Base-by-base conservation (phyloP, 169 alveolate genomes). In the Cryptosporidium parvum region DNA sequence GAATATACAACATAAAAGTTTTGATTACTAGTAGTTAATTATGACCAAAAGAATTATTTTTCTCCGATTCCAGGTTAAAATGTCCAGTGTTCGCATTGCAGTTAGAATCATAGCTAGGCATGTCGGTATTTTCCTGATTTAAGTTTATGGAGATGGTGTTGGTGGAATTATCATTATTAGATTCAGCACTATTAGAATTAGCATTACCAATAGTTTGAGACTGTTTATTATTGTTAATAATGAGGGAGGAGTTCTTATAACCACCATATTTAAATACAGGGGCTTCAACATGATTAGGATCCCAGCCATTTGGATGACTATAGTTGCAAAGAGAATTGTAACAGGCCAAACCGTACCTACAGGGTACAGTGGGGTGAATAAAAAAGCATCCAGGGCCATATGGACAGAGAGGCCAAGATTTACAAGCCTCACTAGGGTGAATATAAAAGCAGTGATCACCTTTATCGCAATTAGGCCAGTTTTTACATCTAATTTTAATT, bases 301-400 rank as follows among this genome's bases (percentile, higher is more conserved):
- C 89, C 89, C 89, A 80, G 7, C 89, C 89, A 39, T n/a, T 42
- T 14, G 89, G 89, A 33, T 80, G 89, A 39, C 53, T 42, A 23
- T 80, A 80, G 56, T 80, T 80, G 51, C 89, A 80, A 12, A 62
- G 45, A 59, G 80, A 14, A 39, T 80, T 80, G 68, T 80, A 80
- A 29, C 89, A 80, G 23, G 80, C 75, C 23, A 80, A 26, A 3
- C 89, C 89, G 44, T 37, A 80, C 44, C 89, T 80, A 62, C 89
- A 80, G 6, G 89, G 89, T 10, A 80, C 89, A 61, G 80, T 29
- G 31, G 89, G 89, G 39, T 80, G 89, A 80, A 80, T 80, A 65
- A 59, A 80, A 35, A 80, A 80, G 59, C 89, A 80, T 48, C 69
- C 89, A 80, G 89, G 89, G 44, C 89, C 89, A 37, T 62, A 80